Percentiles rank a stretch among this genome's conserved stretches.
phyloP scores from a whole-genome alignment of 1,284 basidiomycete species.

The Boletellus deceptivus region DNA sequence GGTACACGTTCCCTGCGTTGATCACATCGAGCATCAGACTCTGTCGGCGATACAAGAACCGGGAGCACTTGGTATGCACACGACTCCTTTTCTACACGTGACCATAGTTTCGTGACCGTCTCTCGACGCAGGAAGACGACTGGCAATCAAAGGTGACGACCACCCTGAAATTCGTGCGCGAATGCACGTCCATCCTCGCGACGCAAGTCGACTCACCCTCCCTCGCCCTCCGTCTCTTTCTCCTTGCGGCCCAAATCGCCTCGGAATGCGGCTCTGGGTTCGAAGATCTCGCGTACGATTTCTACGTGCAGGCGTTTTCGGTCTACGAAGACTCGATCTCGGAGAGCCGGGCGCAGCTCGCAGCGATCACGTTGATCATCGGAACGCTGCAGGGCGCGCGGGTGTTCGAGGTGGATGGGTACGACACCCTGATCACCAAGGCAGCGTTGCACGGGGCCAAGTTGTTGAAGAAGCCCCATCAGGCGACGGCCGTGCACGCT shows the following conservation, averaged over 20 bases:
- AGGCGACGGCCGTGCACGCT: conserved; percentile 89
- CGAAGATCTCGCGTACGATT: conserved; percentile 92
- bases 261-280: conserved; percentile 80
- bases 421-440: conserved; percentile 94
- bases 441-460: conserved; percentile 93
- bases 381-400: conserved; percentile 80
- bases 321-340: conserved; percentile 96
- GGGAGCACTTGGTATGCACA: conserved; percentile 54
- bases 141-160: conserved; percentile 81
- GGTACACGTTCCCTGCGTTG: conserved; percentile 91
- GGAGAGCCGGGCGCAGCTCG: conserved; percentile 87
- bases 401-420: conserved; percentile 89
- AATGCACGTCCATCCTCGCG: conserved; percentile 86
- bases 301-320: conserved; percentile 93
- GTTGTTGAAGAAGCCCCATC: conserved; percentile 93
- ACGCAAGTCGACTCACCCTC: conserved; percentile 89
- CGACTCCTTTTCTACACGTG: too few species aligned
- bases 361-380: conserved; percentile 91
- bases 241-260: conserved; percentile 90
- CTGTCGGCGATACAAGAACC: conserved; percentile 82
- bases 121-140: conserved; percentile 60
- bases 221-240: conserved; percentile 86
- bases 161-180: conserved; percentile 90
- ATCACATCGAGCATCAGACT: conserved; percentile 90
- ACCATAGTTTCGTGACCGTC: background rate